Evolutionary conservation across 208 protist genomes (phyloP), one percentile per base, ranked within the genome.

Genomic region (Lotmaria passim): DNA sequence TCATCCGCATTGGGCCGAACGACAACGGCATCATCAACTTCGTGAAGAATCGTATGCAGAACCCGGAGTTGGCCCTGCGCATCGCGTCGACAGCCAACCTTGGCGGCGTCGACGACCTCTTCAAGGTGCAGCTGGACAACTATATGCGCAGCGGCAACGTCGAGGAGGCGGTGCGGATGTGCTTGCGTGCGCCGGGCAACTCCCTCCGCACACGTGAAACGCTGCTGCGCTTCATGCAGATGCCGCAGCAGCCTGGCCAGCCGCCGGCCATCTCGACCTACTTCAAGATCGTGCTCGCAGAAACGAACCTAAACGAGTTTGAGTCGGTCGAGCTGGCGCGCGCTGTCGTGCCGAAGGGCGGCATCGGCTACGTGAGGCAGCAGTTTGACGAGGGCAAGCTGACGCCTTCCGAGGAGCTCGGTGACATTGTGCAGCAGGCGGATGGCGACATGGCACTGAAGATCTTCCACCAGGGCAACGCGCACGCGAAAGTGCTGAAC

Each of bases 341-440:
- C 55, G 97, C 96, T 33, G 96, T 99, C 39, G 73, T 99, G 33
- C 84, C 88, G 65, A 92, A 97, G 79, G 85, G 93, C 69, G 87
- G 91, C 59, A 79, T 90, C 36, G 80, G 63, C 36, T 97, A 94
- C 65, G 88, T 99, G 51, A 95, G 99, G 79, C 97, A 99, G 78
- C 99, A 99, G 89, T 93, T 99, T 68, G 96, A 98, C 17, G 97
- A 99, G 67, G 96, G 99, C 70, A 99, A 99, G 87, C 87, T 99
- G 15, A 98, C 98, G 41, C 90, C 94, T 61, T 97, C 85, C 41
- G 98, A 99, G 82, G 98, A 99, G 77, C 94, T 99, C 21, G 99
- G 99, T 50, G 98, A 99, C 90, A 52, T 99, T 7, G 75, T 99
- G 23, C 83, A 92, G 58, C 89, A 76, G 33, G 82, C 79, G 33